Evolutionary conservation across 768 basidiomycete species (phyloP).

Genomic region (Trametes punicea): DNA sequence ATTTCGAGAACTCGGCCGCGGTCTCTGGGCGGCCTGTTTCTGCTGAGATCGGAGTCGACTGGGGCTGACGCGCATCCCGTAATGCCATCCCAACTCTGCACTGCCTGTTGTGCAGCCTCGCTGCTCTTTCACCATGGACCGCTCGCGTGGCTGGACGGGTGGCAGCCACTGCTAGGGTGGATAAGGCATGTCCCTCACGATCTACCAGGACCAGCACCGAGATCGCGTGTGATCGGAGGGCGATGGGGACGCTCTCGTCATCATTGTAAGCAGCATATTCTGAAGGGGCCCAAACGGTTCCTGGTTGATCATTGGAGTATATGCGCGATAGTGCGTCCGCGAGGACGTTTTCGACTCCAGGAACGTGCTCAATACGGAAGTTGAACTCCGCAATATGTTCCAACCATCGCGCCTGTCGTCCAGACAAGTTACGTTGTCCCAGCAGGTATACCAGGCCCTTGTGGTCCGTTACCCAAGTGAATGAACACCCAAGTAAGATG

Average conservation of each 20-base stretch:
- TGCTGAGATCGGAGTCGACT: no score
- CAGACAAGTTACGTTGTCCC: slow-evolving; percentile 17
- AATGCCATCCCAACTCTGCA: no score
- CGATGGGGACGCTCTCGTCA: no score
- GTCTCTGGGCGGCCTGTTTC: not conserved
- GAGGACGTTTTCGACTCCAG: slow-evolving; percentile 15
- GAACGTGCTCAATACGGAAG: slow-evolving; percentile 21
- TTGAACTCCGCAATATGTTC: slow-evolving; percentile 19
- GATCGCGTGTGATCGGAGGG: no score
- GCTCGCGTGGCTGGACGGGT: no score
- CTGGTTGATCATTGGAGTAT: slow-evolving; percentile 13
- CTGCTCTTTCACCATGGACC: no score
- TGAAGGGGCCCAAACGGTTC: not conserved
- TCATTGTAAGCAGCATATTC: slow-evolving; percentile 9
- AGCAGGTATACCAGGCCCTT: slow-evolving; percentile 12
- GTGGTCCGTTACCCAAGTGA: slow-evolving; percentile 18
- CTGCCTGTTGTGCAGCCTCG: no score
- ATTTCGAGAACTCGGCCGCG: not conserved
- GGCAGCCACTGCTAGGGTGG: no score
- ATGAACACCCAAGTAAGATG: slow-evolving; percentile 12
- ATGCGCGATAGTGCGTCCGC: slow-evolving; percentile 15
- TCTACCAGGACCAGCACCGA: no score
- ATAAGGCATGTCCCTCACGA: no score
- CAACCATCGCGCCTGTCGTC: slow-evolving; percentile 19
- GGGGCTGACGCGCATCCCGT: no score